phyloP scores from a whole-genome alignment of 768 basidiomycete genomes.

The Serpula lacrymans region DNA sequence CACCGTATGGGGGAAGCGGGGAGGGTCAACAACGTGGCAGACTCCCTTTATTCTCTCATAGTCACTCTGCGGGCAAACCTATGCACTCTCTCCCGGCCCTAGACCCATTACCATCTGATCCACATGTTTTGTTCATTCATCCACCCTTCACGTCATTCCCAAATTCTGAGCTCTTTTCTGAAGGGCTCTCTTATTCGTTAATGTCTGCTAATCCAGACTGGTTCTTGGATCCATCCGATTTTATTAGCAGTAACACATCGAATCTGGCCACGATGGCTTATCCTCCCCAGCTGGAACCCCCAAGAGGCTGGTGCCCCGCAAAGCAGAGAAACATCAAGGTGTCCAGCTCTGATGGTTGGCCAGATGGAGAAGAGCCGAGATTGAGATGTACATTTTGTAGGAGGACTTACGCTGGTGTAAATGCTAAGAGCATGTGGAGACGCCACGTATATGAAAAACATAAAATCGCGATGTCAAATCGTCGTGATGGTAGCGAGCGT shows the following conservation, averaged over 20 bases:
- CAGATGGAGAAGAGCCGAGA: constrained; percentile 76
- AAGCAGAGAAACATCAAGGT: constrained; percentile 78
- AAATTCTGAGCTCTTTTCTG: constrained; percentile 52
- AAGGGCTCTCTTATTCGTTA: constrained; percentile 67
- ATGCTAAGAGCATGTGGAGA: constrained; percentile 91
- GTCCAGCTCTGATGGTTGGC: constrained; percentile 66
- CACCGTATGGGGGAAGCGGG: constrained; percentile 51
- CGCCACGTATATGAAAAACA: constrained; percentile 88
- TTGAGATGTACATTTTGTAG: constrained; percentile 83
- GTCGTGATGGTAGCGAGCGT: constrained; percentile 67
- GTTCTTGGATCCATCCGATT: constrained; percentile 74
- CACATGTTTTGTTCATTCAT: constrained; percentile 64
- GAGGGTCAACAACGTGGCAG: too few relatives aligned
- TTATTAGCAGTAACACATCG: constrained; percentile 41
- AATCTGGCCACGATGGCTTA: constrained; percentile 61
- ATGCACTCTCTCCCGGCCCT: constrained; percentile 49
- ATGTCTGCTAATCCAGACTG: constrained; percentile 77
- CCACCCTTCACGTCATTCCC: constrained; percentile 73
- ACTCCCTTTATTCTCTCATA: constrained; percentile 24
- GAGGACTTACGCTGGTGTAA: constrained; percentile 80
- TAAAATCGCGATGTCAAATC: constrained; percentile 86
- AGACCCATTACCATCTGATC: constrained; percentile 70
- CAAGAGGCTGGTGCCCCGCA: constrained; percentile 83
- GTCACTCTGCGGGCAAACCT: constrained; percentile 25
- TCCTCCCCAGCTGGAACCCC: constrained; percentile 75